Percentiles rank a stretch among this genome's conserved stretches.
Evolutionary conservation across 371 early-diverging fungal species (phyloP).

Genomic region (Syncephalastrum contaminatum): DNA sequence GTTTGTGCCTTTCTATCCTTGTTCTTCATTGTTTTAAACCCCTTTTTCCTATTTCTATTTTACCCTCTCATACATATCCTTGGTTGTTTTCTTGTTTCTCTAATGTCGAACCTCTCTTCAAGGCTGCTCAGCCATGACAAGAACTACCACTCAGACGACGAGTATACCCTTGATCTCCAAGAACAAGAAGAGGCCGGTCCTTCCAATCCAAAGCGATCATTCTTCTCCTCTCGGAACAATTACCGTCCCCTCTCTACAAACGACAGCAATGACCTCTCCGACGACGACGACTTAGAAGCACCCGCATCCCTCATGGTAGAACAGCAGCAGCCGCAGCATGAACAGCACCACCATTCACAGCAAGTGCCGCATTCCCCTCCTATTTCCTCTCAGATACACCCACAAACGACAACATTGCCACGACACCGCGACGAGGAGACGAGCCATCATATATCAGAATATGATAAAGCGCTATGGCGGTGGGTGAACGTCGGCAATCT

Average conservation of each 20-base stretch:
- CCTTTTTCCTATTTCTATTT: constrained; percentile 8
- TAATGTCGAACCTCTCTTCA: too few species aligned
- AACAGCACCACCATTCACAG: constrained; percentile 1
- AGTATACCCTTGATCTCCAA: constrained; percentile 10
- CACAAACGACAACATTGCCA: constrained; percentile 13
- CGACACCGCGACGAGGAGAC: constrained; percentile 5
- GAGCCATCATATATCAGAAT: constrained; percentile 41
- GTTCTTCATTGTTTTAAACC: constrained; percentile 5
- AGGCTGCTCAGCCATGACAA: not conserved
- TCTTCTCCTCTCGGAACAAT: constrained; percentile 5
- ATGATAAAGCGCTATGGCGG: constrained; percentile 75
- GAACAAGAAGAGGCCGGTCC: not conserved
- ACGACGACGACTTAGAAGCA: constrained; percentile 48
- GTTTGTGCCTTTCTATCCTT: not conserved
- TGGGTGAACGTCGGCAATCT: constrained; percentile 84
- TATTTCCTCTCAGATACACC: not conserved
- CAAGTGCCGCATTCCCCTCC: not conserved
- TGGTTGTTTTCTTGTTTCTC: too few species aligned
- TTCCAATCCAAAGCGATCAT: constrained; percentile 1
- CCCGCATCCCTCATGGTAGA: constrained; percentile 67
- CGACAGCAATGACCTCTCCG: not conserved
- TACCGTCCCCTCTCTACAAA: constrained; percentile 13
- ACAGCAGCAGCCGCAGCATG: constrained; percentile 23
- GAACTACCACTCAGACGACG: constrained; percentile 14
- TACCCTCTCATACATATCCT: not conserved